A percentile compares a stretch with the other conserved stretches of the same genome.
phyloP scores from a whole-genome alignment of 1,284 basidiomycete species.

The Mycosarcoma mackinlayi region DNA sequence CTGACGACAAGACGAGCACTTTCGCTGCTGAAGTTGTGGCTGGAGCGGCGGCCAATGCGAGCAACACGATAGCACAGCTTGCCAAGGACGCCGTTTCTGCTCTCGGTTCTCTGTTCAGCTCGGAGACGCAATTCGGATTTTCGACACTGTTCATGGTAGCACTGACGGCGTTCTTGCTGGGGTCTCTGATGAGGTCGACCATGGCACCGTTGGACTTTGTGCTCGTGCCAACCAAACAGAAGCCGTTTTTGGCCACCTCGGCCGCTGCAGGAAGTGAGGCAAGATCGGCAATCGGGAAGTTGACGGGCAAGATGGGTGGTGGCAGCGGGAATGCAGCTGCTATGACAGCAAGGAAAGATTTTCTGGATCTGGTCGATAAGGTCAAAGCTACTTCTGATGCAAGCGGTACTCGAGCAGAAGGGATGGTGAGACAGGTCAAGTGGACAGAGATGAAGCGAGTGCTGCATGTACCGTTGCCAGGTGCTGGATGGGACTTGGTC shows the following conservation, averaged over 20 bases:
- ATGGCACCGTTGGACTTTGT: conserved; percentile 92
- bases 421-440: conserved; percentile 36
- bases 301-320: neutral
- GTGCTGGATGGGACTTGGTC: conserved; percentile 39
- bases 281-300: neutral
- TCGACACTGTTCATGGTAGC: conserved; percentile 75
- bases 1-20: neutral
- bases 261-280: neutral
- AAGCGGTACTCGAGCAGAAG: conserved; percentile 5
- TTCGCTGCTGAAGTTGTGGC: conserved; percentile 2
- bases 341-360: conserved; percentile 10
- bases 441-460: conserved; percentile 47
- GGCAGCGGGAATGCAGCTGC: too few relatives aligned
- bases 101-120: conserved; percentile 16
- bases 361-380: conserved; percentile 14
- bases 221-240: conserved; percentile 37
- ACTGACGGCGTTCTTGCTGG: conserved; percentile 88
- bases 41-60: conserved; percentile 23
- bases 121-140: conserved; percentile 32
- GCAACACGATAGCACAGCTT: conserved; percentile 24
- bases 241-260: neutral
- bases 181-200: conserved; percentile 86
- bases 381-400: too few relatives aligned
- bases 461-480: conserved; percentile 31
- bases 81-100: conserved; percentile 13